Conservation (phyloP, 1,284 basidiomycete species). For the Heterobasidion occidentale region DNA sequence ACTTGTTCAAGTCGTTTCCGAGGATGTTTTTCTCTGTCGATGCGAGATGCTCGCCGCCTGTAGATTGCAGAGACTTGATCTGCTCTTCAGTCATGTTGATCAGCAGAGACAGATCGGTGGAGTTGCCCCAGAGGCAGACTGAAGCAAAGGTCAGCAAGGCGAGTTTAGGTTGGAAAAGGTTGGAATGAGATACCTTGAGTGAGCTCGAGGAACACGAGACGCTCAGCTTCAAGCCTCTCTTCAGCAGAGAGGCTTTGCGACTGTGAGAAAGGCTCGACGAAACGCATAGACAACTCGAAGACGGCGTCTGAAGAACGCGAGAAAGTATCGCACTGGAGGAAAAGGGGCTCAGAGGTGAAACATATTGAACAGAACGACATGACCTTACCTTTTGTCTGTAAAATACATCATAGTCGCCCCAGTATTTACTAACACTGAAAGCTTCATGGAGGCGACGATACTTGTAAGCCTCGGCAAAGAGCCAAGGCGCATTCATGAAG, state of each 20-base stretch:
- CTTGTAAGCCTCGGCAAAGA: constrained; percentile 97
- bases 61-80: constrained; percentile 96
- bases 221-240: constrained; percentile 70
- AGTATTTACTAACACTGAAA: constrained; percentile 90
- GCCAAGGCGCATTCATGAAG: constrained; percentile 95
- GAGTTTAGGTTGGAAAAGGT: constrained; percentile 6
- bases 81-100: constrained; percentile 99
- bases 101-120: constrained; percentile 92
- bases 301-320: constrained; percentile 89
- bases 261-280: constrained; percentile 78
- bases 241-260: constrained; percentile 44
- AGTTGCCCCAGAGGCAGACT: constrained; percentile 95
- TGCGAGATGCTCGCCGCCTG: constrained; percentile 91
- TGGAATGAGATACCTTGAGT: constrained; percentile 53
- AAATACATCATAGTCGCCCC: constrained; percentile 87
- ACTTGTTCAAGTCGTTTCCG: constrained; percentile 72
- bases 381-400: constrained; percentile 76
- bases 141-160: constrained; percentile 9
- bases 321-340: constrained; percentile 83
- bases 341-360: constrained; percentile 2
- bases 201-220: constrained; percentile 89
- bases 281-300: constrained; percentile 91
- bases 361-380: constrained; percentile 5
- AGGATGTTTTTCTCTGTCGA: constrained; percentile 96
- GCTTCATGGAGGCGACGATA: constrained; percentile 94